Evolutionary conservation across 2,329 filamentous ascomycete genomes (phyloP), one percentile per base, ranked within the genome.

Genomic region (Xylariaceae sp.): DNA sequence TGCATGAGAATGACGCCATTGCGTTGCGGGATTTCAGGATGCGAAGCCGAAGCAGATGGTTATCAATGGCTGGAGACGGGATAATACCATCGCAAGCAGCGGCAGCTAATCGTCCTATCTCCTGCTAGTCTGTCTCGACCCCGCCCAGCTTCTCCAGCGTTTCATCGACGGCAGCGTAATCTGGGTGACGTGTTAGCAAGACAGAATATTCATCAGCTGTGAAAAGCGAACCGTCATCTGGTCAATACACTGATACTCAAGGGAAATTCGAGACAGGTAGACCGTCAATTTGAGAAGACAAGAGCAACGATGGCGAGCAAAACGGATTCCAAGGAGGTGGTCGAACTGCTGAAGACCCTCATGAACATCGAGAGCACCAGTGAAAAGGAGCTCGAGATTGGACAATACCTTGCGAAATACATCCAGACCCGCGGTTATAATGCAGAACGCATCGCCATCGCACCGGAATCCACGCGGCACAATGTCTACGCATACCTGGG

Each of bases 401-500:
- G 73, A 30, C 49, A 67, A 47, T 74, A 73, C 56, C 61, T 75
- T 7, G 68, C 68, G 53, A 54, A 68, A n/a, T 66, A 73, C 57
- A 69, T 74, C 35, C 60, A 66, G 34, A 47, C 51, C n/a, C 66
- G 72, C 2, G 72, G 72, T 11, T 75, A 73, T 59, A 73, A 68
- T 1, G 73, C 73, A 5, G 73, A 75, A 56, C 68, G 71, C 44
- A 69, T 74, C n/a, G 67, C 72, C 37, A 73, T 76, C 50, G 62
- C 66, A 4, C 63, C 68, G 4, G 67, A 59, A 9, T 73, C 72
- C 6, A 66, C 68, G 18, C 69, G 73, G 10, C 68, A 73, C 57
- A 76, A 76, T 66, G 68, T 76, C 57, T 75, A 75, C 65, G 74
- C 74, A 7, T 76, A 75, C 62, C 64, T 76, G 3, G 72, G 72